phyloP scores from a whole-genome alignment of 176 grass and related monocot species.

The Canna indica region DNA sequence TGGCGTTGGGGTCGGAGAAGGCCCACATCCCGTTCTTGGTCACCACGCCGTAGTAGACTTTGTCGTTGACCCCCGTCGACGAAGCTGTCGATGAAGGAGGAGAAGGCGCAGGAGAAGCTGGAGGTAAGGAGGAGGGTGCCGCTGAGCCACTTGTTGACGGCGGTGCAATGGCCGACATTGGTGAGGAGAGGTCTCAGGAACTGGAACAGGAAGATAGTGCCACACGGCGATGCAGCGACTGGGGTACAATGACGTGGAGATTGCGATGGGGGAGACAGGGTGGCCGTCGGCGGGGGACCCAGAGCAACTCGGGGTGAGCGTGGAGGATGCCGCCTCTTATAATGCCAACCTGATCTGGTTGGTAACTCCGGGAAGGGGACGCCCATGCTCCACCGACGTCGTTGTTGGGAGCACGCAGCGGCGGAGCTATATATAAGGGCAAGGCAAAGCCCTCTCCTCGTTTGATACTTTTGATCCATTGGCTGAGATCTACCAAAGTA shows the following conservation, averaged over 20 bases:
- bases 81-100: conserved; percentile 12
- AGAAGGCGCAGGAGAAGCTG: conserved; percentile 5
- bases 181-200: conserved; percentile 13
- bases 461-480: no score
- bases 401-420: no score
- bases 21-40: conserved; percentile 2
- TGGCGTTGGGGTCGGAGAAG: background rate
- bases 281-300: conserved; percentile 59
- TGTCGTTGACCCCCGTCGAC: background rate
- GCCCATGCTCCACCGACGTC: no score
- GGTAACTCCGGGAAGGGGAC: conserved; percentile 50
- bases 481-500: background rate
- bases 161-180: conserved; percentile 6
- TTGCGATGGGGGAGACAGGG: conserved; percentile 71
- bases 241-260: conserved; percentile 66
- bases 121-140: background rate
- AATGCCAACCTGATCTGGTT: conserved; percentile 55
- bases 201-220: conserved; percentile 15
- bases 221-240: conserved; percentile 61
- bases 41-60: conserved; percentile 9
- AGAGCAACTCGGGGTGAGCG: conserved; percentile 55
- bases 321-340: conserved; percentile 48
- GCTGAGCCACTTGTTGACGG: conserved; percentile 2
- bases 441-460: conserved; percentile 4
- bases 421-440: background rate